Base-by-base conservation (phyloP, 345 rosid species). In the Trapa incisa region DNA sequence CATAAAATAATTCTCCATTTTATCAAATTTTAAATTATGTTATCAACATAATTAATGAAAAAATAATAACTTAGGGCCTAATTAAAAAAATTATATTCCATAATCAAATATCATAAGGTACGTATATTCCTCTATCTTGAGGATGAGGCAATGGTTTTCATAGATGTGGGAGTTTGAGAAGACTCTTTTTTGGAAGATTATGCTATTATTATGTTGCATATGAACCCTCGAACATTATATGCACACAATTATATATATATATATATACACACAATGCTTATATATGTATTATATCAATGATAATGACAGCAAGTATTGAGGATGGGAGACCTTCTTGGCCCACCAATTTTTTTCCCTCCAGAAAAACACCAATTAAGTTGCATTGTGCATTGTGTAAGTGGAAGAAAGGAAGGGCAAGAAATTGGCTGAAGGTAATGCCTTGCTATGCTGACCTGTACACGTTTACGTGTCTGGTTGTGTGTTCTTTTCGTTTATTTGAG, bases 141-240 rank as follows among this genome's bases (percentile, higher is more conserved):
- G 37, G 22, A 37, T 8, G 17, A 68, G 17, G 22, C 47, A 38
- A 41, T 68, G 50, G 73, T 78, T 83, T 77, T 82, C 38, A 78
- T 67, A 78, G 7, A 75, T 64, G 79, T 74, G 68, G 81, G 71
- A 69, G 84, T 74, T 80, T 66, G 63, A 37, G 76, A 78, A 72
- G 75, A 6, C 74, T 76, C 71, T 75, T 74, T 8, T 68, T 36
- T 71, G 73, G 64, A 64, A 66, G 75, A 66, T 77, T 75, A 65
- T 72, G 72, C 6, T 62, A 7, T 32, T 58, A 39, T 6, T 58
- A 58, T 33, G 37, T 58, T 29, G 15, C 5, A 32, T 3, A 15
- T 22, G 29, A 22, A 22, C 36, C 1, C 6, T 4, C 16, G 61
- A 48, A 66, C 47, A 47, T 15, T 15, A 50, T 50, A 41, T 22